Conservation (phyloP, 257 asterid species). For the Gynochthodes officinalis region DNA sequence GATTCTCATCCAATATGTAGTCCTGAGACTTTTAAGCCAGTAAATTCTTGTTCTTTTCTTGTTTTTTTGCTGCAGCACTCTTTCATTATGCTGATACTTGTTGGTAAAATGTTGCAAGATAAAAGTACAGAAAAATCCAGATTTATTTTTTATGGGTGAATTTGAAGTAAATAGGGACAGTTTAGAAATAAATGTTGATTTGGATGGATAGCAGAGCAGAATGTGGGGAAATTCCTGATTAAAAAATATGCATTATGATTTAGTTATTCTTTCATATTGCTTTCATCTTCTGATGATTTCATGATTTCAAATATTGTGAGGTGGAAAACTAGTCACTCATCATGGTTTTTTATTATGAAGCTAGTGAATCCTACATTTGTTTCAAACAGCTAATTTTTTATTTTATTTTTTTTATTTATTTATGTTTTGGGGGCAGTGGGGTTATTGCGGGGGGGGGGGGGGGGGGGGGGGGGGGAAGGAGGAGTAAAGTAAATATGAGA, state of each 20-base stretch:
- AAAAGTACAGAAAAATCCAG: neutral
- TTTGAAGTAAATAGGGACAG: neutral
- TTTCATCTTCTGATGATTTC: neutral
- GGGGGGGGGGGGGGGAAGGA: too few relatives aligned
- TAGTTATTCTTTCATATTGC: neutral
- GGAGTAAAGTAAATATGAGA: neutral
- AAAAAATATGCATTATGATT: neutral
- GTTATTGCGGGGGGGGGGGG: too few relatives aligned
- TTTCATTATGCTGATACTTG: neutral
- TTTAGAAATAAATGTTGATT: too few relatives aligned
- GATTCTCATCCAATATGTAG: slow-evolving; percentile 59
- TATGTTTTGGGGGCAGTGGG: too few relatives aligned
- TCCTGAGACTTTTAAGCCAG: slow-evolving; percentile 74
- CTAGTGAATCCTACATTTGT: neutral
- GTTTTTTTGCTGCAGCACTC: neutral
- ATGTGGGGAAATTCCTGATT: neutral
- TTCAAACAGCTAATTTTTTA: too few relatives aligned
- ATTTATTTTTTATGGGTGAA: neutral
- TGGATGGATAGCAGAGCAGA: too few relatives aligned
- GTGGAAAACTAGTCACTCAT: neutral
- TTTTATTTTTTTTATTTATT: too few relatives aligned
- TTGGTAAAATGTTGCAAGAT: slow-evolving; percentile 3
- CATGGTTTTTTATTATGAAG: neutral
- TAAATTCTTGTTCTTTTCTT: slow-evolving; percentile 28
- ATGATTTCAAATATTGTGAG: too few relatives aligned